These are phyloP conservation scores for Linanthus parryae DNA, from an alignment of 148 eudicot genomes.

Conservation along the genomic window DNA sequence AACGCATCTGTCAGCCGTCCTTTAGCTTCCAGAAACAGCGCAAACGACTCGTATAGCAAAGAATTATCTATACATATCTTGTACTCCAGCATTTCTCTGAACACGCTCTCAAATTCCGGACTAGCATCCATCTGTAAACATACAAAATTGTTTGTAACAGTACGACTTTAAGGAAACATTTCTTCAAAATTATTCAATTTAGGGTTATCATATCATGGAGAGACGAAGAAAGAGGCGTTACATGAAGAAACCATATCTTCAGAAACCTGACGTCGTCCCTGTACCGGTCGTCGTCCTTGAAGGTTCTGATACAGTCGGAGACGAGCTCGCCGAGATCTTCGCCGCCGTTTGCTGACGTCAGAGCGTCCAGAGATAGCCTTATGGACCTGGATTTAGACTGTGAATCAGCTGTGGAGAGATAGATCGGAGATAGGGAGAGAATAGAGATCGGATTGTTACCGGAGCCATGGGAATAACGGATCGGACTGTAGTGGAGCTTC, in stretches of 20 bases:
- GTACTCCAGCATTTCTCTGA: conserved; percentile 13
- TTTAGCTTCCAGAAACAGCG: conserved; percentile 64
- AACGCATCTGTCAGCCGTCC: conserved; percentile 60
- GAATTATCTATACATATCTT: conserved; percentile 21
- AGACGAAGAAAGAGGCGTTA: conserved; percentile 17
- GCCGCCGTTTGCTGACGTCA: conserved; percentile 17
- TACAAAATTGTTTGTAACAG: background rate
- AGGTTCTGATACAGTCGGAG: conserved; percentile 44
- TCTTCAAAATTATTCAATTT: background rate
- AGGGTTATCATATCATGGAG: background rate
- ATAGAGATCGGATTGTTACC: conserved; percentile 13
- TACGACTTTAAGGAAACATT: too few species aligned
- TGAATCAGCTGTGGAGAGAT: background rate
- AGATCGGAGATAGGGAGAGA: background rate
- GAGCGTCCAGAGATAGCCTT: conserved; percentile 25
- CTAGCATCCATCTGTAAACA: conserved; percentile 15
- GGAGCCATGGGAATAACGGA: conserved; percentile 61
- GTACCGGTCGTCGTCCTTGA: conserved; percentile 48
- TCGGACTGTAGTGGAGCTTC: too few species aligned
- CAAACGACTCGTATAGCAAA: conserved; percentile 49
- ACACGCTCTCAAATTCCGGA: conserved; percentile 7
- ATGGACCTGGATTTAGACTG: conserved; percentile 41
- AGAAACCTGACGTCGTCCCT: conserved; percentile 77
- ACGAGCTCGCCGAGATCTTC: conserved; percentile 32
- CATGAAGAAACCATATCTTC: conserved; percentile 82